These are phyloP conservation scores for Panicum miliaceum DNA, from an alignment of 176 grass and related monocot genomes.

Conservation along the genomic window DNA sequence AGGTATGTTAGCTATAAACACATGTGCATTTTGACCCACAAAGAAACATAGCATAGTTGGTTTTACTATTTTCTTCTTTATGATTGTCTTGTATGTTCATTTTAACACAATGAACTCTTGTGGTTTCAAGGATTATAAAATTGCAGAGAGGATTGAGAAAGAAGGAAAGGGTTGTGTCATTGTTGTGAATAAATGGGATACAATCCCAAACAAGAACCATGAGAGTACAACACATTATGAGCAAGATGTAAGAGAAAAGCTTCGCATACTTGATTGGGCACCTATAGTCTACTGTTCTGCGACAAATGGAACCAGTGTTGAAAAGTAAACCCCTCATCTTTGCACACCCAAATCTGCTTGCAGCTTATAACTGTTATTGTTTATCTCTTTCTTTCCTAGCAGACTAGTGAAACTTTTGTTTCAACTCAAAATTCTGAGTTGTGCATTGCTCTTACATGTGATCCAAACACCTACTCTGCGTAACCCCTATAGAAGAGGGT, in stretches of 20 bases:
- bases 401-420: constrained; percentile 18
- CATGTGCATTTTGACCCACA: not conserved
- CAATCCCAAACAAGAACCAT: constrained; percentile 97
- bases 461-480: not conserved
- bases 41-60: not conserved
- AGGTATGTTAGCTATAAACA: constrained; percentile 53
- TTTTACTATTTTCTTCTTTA: not conserved
- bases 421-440: not conserved
- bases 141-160: constrained; percentile 93
- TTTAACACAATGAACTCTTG: constrained; percentile 32
- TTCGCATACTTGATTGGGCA: constrained; percentile 86
- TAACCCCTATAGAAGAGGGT: not conserved
- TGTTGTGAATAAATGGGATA: constrained; percentile 99
- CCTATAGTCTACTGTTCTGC: constrained; percentile 93
- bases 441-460: not conserved
- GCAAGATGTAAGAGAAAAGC: constrained; percentile 92
- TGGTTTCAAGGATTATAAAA: constrained; percentile 76
- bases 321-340: constrained; percentile 68
- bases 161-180: constrained; percentile 95
- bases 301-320: constrained; percentile 70
- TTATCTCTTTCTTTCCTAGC: not conserved
- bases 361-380: constrained; percentile 17
- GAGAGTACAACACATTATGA: constrained; percentile 87
- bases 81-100: constrained; percentile 3
- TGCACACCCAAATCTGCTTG: not conserved